Conservation (phyloP, 2,329 filamentous ascomycete genomes). For the Fusarium denticulatum region DNA sequence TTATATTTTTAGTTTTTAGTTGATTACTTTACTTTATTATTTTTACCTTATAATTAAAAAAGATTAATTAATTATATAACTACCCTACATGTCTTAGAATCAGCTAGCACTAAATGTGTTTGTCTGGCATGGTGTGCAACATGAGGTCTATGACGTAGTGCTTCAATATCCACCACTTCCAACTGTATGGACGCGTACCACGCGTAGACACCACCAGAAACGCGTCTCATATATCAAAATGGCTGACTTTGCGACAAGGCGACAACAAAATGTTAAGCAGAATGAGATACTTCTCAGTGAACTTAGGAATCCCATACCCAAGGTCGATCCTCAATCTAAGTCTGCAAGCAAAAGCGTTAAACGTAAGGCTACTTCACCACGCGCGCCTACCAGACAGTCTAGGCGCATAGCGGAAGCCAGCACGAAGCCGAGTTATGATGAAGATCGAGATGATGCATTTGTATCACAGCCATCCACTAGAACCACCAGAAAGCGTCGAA, state of each 20-base stretch:
- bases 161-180: accelerated
- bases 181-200: no score
- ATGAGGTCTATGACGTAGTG: background rate
- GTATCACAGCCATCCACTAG: background rate
- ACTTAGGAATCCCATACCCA: background rate
- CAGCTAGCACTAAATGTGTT: background rate
- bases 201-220: no score
- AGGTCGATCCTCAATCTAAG: background rate
- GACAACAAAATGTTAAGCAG: background rate
- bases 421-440: background rate
- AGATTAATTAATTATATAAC: no score
- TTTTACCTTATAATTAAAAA: no score
- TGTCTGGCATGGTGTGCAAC: accelerated
- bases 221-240: background rate
- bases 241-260: background rate
- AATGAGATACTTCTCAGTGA: slow-evolving; percentile 11
- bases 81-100: background rate
- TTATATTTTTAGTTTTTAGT: no score
- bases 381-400: slow-evolving; percentile 2
- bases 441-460: background rate
- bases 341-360: background rate
- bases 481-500: background rate
- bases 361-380: background rate
- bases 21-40: no score
- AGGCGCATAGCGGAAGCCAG: slow-evolving; percentile 8